These are phyloP conservation scores for Echria macrotheca DNA, from an alignment of 495 filamentous ascomycete genomes.

Conservation along the genomic window DNA sequence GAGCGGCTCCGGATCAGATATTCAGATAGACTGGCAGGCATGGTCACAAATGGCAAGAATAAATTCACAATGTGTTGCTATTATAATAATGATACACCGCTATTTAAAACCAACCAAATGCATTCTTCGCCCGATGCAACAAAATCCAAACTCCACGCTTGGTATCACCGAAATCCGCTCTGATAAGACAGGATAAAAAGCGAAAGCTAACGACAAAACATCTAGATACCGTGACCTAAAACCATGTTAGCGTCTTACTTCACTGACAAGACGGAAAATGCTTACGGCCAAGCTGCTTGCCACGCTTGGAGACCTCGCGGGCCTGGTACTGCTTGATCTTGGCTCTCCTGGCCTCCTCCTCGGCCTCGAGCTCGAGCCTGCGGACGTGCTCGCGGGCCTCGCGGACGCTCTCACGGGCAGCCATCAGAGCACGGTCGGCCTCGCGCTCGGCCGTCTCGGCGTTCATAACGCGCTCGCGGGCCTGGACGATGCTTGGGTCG, in stretches of 20 bases:
- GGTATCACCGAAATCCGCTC: not conserved
- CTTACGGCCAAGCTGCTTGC: conserved; percentile 61
- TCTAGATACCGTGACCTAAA: not conserved
- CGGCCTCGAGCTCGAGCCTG: conserved; percentile 56
- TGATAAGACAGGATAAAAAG: not conserved
- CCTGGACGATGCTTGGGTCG: conserved; percentile 54
- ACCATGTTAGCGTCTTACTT: not conserved
- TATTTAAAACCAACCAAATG: no score
- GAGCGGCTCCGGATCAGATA: no score
- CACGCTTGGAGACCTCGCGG: conserved; percentile 56
- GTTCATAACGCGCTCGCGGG: conserved; percentile 50
- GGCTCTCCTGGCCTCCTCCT: conserved; percentile 53
- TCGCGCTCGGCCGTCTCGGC: conserved; percentile 58
- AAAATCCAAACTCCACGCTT: not conserved
- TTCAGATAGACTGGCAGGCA: no score
- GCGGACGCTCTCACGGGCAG: conserved; percentile 50
- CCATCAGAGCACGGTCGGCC: conserved; percentile 55
- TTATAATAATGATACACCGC: no score
- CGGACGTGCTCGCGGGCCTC: conserved; percentile 59
- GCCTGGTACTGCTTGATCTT: conserved; percentile 65
- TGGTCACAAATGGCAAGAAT: no score
- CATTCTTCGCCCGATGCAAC: no score
- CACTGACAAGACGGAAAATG: conserved; percentile 5
- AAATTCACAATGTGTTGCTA: no score
- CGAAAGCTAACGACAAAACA: not conserved